A percentile compares a stretch with the other conserved stretches of the same genome.
Conservation (phyloP, 78 protist species). For the Dictyostelium purpureum region DNA sequence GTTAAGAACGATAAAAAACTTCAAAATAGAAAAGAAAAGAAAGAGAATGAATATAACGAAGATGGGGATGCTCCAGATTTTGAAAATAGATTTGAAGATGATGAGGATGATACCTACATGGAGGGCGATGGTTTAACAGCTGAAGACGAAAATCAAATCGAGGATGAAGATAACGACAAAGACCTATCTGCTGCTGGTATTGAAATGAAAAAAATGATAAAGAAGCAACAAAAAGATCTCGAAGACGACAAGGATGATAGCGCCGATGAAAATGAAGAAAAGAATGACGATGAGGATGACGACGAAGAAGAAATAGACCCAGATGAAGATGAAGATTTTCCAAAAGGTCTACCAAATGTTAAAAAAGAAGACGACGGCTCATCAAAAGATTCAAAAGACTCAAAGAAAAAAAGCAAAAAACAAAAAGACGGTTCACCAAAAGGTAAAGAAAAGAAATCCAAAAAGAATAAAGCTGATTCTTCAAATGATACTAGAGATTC, state of each 20-base stretch:
- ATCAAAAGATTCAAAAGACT: background rate
- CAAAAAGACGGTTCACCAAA: background rate
- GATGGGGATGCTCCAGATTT: slow-evolving; percentile 76
- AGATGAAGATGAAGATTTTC: slow-evolving; percentile 13
- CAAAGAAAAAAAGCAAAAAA: slow-evolving; percentile 8
- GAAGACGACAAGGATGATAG: slow-evolving; percentile 24
- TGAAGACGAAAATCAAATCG: slow-evolving; percentile 26
- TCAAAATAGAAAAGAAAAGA: background rate
- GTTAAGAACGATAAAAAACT: slow-evolving; percentile 6
- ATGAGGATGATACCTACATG: slow-evolving; percentile 55
- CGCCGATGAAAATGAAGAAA: background rate
- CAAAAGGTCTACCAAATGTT: background rate
- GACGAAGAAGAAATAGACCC: slow-evolving; percentile 40
- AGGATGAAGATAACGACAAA: background rate
- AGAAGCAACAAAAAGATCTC: slow-evolving; percentile 5
- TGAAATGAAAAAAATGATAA: slow-evolving; percentile 45
- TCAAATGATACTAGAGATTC: background rate
- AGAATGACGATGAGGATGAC: background rate
- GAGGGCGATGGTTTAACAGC: slow-evolving; percentile 31
- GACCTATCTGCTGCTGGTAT: slow-evolving; percentile 17
- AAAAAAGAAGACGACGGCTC: background rate
- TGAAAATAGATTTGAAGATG: slow-evolving; percentile 57
- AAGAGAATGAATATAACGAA: slow-evolving; percentile 2
- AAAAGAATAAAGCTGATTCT: background rate
- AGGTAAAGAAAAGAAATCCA: background rate